A percentile compares a stretch with the other conserved stretches of the same genome.
These are phyloP conservation scores for Suaeda aralocaspica DNA, from an alignment of 148 eudicot species.

Conservation along the genomic window DNA sequence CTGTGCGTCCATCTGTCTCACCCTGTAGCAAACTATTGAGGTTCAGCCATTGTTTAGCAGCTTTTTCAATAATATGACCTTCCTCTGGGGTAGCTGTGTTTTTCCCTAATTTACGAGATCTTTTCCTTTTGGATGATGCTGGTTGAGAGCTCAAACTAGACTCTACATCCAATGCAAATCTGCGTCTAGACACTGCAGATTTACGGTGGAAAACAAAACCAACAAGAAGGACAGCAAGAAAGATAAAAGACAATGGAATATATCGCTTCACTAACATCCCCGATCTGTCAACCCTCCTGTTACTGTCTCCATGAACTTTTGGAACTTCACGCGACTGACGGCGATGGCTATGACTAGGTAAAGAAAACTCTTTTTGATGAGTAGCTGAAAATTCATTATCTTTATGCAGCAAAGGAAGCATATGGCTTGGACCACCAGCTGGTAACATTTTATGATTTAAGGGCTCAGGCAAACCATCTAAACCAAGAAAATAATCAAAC, in stretches of 20 bases:
- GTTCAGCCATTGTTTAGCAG: conserved; percentile 31
- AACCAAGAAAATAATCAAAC: conserved; percentile 40
- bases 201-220: conserved; percentile 25
- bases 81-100: conserved; percentile 26
- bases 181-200: conserved; percentile 20
- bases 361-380: conserved; percentile 15
- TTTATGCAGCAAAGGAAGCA: conserved; percentile 30
- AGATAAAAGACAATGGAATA: conserved; percentile 25
- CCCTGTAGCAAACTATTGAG: conserved; percentile 37
- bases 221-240: conserved; percentile 30
- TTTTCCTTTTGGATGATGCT: conserved; percentile 50
- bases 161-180: conserved; percentile 21
- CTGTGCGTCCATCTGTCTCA: conserved; percentile 40
- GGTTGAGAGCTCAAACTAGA: conserved; percentile 29
- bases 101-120: conserved; percentile 54
- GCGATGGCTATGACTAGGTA: conserved; percentile 23
- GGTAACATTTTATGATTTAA: conserved; percentile 36
- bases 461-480: conserved; percentile 36
- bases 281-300: conserved; percentile 21
- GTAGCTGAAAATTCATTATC: conserved; percentile 29
- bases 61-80: conserved; percentile 23
- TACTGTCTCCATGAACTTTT: conserved; percentile 20
- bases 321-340: conserved; percentile 26
- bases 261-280: conserved; percentile 22
- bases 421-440: conserved; percentile 22